phyloP scores from a whole-genome alignment of 306 rosid species.

The Malus sieversii region DNA sequence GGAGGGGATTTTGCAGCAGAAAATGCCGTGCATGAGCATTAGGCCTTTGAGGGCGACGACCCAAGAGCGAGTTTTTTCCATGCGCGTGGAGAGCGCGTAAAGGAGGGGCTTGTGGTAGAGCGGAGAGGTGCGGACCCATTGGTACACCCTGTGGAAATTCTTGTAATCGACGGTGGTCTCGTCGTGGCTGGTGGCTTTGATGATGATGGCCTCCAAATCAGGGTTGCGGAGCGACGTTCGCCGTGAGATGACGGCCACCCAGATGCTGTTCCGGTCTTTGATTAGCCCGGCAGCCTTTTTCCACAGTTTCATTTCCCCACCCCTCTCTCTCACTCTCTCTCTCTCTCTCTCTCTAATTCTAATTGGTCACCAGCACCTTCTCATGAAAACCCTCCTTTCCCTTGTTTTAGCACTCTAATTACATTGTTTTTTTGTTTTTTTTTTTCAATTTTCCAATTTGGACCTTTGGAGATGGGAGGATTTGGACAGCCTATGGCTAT shows the following conservation, averaged over 20 bases:
- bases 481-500: neutral
- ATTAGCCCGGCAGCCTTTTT: constrained; percentile 49
- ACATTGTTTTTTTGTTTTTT: neutral
- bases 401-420: neutral
- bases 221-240: constrained; percentile 46
- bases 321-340: neutral
- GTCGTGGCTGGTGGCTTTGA: constrained; percentile 87
- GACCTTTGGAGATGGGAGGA: neutral
- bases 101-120: constrained; percentile 46
- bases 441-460: neutral
- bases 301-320: constrained; percentile 58
- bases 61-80: constrained; percentile 69
- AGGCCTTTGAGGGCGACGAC: constrained; percentile 74
- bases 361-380: neutral
- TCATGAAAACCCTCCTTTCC: neutral
- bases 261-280: constrained; percentile 71
- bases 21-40: constrained; percentile 78
- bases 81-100: constrained; percentile 37
- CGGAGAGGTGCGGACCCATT: constrained; percentile 64
- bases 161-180: constrained; percentile 38
- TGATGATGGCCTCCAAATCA: constrained; percentile 47
- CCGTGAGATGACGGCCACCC: constrained; percentile 38
- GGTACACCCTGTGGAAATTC: constrained; percentile 58
- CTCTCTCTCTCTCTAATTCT: neutral
- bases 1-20: constrained; percentile 37